Base-by-base conservation (phyloP, 1,284 basidiomycete genomes). In the Taiwanofungus camphoratus region DNA sequence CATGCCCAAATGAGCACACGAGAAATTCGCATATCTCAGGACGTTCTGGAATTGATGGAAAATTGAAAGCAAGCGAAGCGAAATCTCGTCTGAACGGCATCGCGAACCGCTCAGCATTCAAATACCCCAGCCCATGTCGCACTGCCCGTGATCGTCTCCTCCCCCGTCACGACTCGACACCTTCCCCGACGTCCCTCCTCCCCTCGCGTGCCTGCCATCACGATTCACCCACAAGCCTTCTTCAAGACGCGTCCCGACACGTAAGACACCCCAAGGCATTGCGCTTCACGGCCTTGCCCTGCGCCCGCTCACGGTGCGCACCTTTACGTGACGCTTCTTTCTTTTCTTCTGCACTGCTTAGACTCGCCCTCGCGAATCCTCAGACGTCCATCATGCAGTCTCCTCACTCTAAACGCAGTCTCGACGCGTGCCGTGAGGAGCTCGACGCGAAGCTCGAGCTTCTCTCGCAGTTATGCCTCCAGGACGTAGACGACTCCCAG, bases 381-480 rank as follows among this genome's bases (percentile, higher is more conserved):
- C 46, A 33, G 40, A 48, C 20, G 19, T 31, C 44, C 43, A 39
- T 39, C 51, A 54, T 54, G 54, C 49, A 54, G 12, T 27, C 42
- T 30, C 19, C 46, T 34, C 26, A 32, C 44, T 32, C 42, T n/a
- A 47, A 43, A 20, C 48, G 44, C 41, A 42, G 39, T 41, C 27
- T 54, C 24, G 42, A 47, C 38, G 42, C 43, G 24, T 54, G 47
- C 13, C 45, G 33, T 22, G 48, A 43, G 34, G 49, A 55, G 24
- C 47, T 57, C 33, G 54, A 56, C 54, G 51, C 51, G 42, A 56
- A 59, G 37, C 53, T 60, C 38, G 57, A 61, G 48, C 52, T 60
- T 13, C 47, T 61, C 15, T 51, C 56, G 31, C 55, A 58, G 40
- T 53, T 59, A 41, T 56, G 49, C 35, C 44, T 50, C 41, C 49